phyloP scores from a whole-genome alignment of 345 rosid genomes.

The Rubroshorea leprosula region DNA sequence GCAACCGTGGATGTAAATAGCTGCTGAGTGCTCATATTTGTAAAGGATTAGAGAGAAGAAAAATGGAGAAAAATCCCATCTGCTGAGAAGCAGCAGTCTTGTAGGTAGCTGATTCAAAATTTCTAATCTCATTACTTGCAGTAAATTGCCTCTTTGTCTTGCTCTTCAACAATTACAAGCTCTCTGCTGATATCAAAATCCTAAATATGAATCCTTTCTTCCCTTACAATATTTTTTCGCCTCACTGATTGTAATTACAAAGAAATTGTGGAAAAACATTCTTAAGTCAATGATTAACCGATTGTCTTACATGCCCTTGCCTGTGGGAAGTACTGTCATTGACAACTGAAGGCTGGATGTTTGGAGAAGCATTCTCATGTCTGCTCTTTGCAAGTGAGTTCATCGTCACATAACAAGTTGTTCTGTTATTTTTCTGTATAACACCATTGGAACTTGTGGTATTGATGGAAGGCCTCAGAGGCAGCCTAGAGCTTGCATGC shows the following conservation, averaged over 20 bases:
- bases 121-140: not conserved
- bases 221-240: too few relatives aligned
- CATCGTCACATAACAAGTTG: slow-evolving; percentile 20
- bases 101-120: not conserved
- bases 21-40: too few relatives aligned
- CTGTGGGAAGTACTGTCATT: too few relatives aligned
- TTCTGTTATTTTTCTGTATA: slow-evolving; percentile 28
- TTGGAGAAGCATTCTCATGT: slow-evolving; percentile 68
- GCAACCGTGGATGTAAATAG: too few relatives aligned
- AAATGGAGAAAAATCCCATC: too few relatives aligned
- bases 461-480: slow-evolving; percentile 28
- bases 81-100: too few relatives aligned
- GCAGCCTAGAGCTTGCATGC: slow-evolving; percentile 33
- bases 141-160: not conserved
- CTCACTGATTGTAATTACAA: not conserved
- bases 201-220: too few relatives aligned
- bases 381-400: slow-evolving; percentile 31
- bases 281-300: not conserved
- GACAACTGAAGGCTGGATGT: slow-evolving; percentile 35
- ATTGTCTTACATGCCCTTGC: not conserved
- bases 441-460: slow-evolving; percentile 28
- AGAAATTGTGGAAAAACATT: too few relatives aligned
- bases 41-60: too few relatives aligned
- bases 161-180: too few relatives aligned
- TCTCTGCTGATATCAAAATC: too few relatives aligned